These are phyloP conservation scores for Candida nemodendra DNA, from an alignment of 805 yeast species.

Conservation along the genomic window DNA sequence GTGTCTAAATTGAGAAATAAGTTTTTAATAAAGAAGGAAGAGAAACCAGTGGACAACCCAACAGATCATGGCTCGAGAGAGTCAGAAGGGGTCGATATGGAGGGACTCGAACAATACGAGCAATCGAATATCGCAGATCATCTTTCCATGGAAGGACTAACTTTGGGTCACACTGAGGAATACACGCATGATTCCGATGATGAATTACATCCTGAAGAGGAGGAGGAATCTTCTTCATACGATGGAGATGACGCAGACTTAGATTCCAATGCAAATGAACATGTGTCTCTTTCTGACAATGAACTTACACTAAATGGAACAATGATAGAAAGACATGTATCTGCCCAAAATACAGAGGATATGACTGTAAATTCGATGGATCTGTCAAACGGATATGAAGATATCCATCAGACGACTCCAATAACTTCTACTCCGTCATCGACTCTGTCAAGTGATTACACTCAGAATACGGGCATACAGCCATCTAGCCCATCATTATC, in stretches of 20 bases:
- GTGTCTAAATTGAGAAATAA: slow-evolving; percentile 20
- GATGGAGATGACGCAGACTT: slow-evolving; percentile 33
- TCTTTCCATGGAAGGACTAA: slow-evolving; percentile 1
- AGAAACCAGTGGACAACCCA: not conserved
- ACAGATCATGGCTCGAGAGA: not conserved
- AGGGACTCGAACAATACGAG: not conserved
- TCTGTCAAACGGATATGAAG: not conserved
- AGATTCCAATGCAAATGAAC: slow-evolving; percentile 10
- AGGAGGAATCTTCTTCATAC: too few relatives aligned
- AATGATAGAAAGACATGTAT: not conserved
- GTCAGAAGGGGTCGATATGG: not conserved
- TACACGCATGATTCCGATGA: slow-evolving; percentile 27
- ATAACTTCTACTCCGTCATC: slow-evolving; percentile 12
- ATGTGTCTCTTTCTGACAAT: slow-evolving; percentile 20
- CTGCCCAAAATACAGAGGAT: not conserved
- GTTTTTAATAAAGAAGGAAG: slow-evolving; percentile 6
- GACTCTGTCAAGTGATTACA: slow-evolving; percentile 2
- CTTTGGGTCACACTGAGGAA: slow-evolving; percentile 15
- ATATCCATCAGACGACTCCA: slow-evolving; percentile 4
- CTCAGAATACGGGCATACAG: not conserved
- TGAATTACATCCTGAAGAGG: slow-evolving; percentile 23
- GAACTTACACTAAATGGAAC: slow-evolving; percentile 5
- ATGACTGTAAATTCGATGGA: slow-evolving; percentile 28
- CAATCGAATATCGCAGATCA: slow-evolving; percentile 1
- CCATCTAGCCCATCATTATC: slow-evolving; percentile 2